Evolutionary conservation across 305 asterid genomes (phyloP), one percentile per base, ranked within the genome.

Genomic region (Ilex paraguariensis): DNA sequence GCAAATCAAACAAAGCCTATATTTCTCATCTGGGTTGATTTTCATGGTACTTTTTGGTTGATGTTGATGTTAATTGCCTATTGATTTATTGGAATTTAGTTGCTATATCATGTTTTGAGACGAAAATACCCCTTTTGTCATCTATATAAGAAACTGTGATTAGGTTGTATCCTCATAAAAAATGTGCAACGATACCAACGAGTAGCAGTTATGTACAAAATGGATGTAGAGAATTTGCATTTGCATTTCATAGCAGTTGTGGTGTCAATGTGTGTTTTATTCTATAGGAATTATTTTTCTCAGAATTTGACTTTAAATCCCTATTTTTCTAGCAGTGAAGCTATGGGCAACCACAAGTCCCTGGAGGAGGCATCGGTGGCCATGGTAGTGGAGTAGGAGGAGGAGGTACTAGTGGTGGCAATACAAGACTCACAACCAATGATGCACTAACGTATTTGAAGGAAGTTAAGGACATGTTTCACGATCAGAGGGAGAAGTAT

Each of bases 401-500:
- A 12, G 60, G 40, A 5, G 60, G 42, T 8, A 21, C 31, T 8
- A 12, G 42, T 31, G 42, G 39, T 56, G 44, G 59, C 16, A 14
- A 14, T 55, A 10, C 39, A 7, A 56, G 28, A 56, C 60, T 56
- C 60, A 56, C 60, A 56, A 56, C 60, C 15, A 56, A 56, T 32
- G 60, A 56, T 56, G 60, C 60, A 28, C 16, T 56, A 13, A 56
- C 60, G 0, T 56, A 56, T 56, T 32, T 56, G 16, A 56, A 56
- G 42, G 42, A 56, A 12, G 60, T 56, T 7, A 56, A 56, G 44
- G 60, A 56, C 8, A 56, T 56, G 60, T 56, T 56, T 32, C 60
- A 56, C 0, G 42, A 56, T 32, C 60, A 56, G 16, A 56, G 42
- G 28, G 60, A 56, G 44, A 56, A 56, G 17, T 56, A 56, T 56